phyloP scores from a whole-genome alignment of 306 rosid genomes.

The Vigna trinervia region DNA sequence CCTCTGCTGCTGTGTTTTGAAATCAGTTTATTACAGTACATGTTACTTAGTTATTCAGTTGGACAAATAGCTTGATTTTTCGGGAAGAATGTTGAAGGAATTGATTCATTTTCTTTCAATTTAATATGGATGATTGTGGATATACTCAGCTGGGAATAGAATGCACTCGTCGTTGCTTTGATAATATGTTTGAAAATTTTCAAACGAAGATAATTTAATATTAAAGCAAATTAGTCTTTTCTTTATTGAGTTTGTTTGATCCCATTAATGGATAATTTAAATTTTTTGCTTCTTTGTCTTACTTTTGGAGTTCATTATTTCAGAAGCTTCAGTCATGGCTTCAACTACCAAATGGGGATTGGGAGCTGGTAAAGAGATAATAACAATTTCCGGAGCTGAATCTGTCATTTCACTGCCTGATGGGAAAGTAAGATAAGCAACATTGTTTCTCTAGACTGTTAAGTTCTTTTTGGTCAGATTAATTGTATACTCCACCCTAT shows the following conservation, averaged over 20 bases:
- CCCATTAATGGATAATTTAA: slow-evolving; percentile 26
- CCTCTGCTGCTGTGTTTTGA: slow-evolving; percentile 25
- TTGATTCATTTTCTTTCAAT: slow-evolving; percentile 22
- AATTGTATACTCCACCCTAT: background rate
- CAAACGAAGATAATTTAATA: background rate
- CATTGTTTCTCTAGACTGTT: slow-evolving; percentile 26
- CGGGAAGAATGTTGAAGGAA: slow-evolving; percentile 5
- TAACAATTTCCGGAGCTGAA: slow-evolving; percentile 73
- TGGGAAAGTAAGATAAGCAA: slow-evolving; percentile 70
- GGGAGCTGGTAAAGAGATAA: slow-evolving; percentile 78
- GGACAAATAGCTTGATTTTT: slow-evolving; percentile 13
- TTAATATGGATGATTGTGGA: slow-evolving; percentile 1
- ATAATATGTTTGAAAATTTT: background rate
- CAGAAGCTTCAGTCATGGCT: slow-evolving; percentile 93
- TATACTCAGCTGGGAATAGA: background rate
- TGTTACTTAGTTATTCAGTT: background rate
- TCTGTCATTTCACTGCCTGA: slow-evolving; percentile 73
- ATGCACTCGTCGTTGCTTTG: slow-evolving; percentile 8
- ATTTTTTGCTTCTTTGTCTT: slow-evolving; percentile 37
- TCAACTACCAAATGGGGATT: slow-evolving; percentile 87
- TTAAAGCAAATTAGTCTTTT: background rate
- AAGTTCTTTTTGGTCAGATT: slow-evolving; percentile 9
- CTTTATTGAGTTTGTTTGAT: slow-evolving; percentile 27
- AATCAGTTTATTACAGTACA: slow-evolving; percentile 19
- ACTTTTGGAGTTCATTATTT: slow-evolving; percentile 48